Conservation (phyloP, 2,329 filamentous ascomycete genomes). For the Aspergillus melleus region DNA sequence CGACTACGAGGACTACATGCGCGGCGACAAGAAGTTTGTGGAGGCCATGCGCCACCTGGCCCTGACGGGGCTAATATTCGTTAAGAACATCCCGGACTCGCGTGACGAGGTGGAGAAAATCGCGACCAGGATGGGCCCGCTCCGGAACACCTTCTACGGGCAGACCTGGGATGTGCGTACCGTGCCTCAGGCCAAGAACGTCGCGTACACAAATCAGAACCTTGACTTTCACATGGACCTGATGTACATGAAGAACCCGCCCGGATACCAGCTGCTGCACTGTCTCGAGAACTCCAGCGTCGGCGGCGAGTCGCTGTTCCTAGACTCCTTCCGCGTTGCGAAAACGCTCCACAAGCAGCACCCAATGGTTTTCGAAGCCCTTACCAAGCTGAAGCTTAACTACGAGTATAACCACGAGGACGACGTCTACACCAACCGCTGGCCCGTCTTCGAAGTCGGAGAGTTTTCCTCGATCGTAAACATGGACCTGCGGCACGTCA, state of each 20-base stretch:
- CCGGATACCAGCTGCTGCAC: constrained; percentile 83
- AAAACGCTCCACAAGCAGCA: constrained; percentile 14
- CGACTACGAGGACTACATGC: constrained; percentile 71
- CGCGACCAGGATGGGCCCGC: constrained; percentile 69
- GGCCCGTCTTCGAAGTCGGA: constrained; percentile 54
- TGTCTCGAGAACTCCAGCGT: constrained; percentile 77
- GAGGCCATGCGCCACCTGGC: constrained; percentile 63
- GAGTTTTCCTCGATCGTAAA: constrained; percentile 13
- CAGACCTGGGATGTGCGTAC: constrained; percentile 85
- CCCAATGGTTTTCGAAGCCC: constrained; percentile 24
- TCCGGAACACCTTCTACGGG: constrained; percentile 90
- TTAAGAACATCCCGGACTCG: constrained; percentile 70
- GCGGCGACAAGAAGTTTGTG: constrained; percentile 57
- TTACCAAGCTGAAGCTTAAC: constrained; percentile 50
- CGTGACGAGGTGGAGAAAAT: constrained; percentile 67
- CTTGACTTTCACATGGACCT: constrained; percentile 93
- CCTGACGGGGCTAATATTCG: constrained; percentile 71
- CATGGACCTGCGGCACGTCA: constrained; percentile 45
- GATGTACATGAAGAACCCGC: constrained; percentile 77
- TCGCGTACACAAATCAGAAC: constrained; percentile 81
- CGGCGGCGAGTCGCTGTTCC: constrained; percentile 85
- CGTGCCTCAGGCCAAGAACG: constrained; percentile 81
- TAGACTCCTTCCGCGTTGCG: constrained; percentile 68
- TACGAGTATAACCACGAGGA: constrained; percentile 70
- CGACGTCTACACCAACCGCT: constrained; percentile 61